A percentile compares a stretch with the other conserved stretches of the same genome.
These are phyloP conservation scores for Clarireedia sp. DNA, from an alignment of 2,329 filamentous ascomycete species.

Conservation along the genomic window DNA sequence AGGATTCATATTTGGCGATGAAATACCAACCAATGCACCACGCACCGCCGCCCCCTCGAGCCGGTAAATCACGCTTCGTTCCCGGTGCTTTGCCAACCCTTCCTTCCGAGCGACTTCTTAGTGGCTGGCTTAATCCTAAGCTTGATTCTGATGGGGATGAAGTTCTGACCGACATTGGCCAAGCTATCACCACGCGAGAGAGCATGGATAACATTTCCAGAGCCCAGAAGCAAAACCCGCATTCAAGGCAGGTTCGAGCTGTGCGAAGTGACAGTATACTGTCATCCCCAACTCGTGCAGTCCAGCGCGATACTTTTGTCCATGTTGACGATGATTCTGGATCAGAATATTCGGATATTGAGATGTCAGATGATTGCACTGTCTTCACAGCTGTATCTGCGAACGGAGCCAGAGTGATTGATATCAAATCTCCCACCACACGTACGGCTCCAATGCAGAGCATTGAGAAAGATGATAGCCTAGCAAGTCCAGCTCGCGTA, in stretches of 20 bases:
- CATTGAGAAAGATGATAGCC: background rate
- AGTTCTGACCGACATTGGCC: constrained; percentile 1
- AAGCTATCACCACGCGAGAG: constrained; percentile 7
- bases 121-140: constrained; percentile 26
- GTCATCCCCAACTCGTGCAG: background rate
- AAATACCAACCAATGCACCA: background rate
- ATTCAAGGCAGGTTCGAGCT: background rate
- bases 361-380: background rate
- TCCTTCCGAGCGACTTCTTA: constrained; percentile 38
- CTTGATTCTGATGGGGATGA: constrained; percentile 9
- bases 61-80: constrained; percentile 31
- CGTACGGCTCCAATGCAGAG: background rate
- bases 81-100: constrained; percentile 36
- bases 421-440: background rate
- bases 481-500: background rate
- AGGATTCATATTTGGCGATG: constrained; percentile 13
- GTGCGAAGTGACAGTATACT: background rate
- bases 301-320: background rate
- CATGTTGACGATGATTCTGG: background rate
- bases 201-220: constrained; percentile 1
- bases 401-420: background rate
- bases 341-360: constrained; percentile 4
- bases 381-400: background rate
- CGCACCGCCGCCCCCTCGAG: constrained; percentile 17
- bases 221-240: background rate